A percentile compares a stretch with the other conserved stretches of the same genome.
These are phyloP conservation scores for Scenedesmus sp. DNA, from an alignment of 163 green algal genomes.

Conservation along the genomic window DNA sequence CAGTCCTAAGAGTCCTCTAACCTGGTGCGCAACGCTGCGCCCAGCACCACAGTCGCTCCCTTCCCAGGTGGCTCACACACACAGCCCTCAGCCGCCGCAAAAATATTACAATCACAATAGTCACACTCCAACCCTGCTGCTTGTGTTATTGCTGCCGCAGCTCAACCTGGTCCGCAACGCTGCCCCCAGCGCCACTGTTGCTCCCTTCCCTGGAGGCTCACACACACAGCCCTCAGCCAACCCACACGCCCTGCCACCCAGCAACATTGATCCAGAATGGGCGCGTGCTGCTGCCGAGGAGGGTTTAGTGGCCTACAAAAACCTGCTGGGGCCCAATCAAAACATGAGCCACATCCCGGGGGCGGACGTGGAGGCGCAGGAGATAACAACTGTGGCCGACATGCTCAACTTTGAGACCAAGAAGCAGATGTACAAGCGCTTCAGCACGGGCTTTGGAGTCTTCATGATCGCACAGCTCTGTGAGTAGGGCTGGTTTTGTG, in stretches of 20 bases:
- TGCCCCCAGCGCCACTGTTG: neutral
- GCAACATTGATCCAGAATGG: constrained; percentile 27
- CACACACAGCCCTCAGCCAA: neutral
- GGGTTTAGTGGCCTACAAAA: constrained; percentile 47
- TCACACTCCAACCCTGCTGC: neutral
- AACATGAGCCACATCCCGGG: constrained; percentile 53
- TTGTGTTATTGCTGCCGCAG: neutral
- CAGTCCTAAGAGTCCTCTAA: neutral
- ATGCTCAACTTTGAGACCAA: constrained; percentile 55
- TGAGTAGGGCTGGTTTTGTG: neutral
- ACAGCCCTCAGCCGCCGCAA: neutral
- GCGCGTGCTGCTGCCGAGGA: constrained; percentile 17
- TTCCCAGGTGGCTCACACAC: neutral
- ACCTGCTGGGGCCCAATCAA: constrained; percentile 45
- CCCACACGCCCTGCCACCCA: constrained; percentile 14
- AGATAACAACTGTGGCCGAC: constrained; percentile 47
- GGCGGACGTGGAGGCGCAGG: constrained; percentile 46
- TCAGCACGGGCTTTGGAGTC: constrained; percentile 34
- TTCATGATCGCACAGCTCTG: constrained; percentile 43
- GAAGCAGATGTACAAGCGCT: constrained; percentile 46
- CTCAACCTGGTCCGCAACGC: neutral
- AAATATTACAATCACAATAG: too few species aligned
- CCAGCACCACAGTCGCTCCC: constrained; percentile 16
- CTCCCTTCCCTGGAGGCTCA: neutral
- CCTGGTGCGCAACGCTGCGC: constrained; percentile 37